These are phyloP conservation scores for carrot (Daucus carota) DNA, from an alignment of 129 eudicot genomes.

Conservation along the genomic window DNA sequence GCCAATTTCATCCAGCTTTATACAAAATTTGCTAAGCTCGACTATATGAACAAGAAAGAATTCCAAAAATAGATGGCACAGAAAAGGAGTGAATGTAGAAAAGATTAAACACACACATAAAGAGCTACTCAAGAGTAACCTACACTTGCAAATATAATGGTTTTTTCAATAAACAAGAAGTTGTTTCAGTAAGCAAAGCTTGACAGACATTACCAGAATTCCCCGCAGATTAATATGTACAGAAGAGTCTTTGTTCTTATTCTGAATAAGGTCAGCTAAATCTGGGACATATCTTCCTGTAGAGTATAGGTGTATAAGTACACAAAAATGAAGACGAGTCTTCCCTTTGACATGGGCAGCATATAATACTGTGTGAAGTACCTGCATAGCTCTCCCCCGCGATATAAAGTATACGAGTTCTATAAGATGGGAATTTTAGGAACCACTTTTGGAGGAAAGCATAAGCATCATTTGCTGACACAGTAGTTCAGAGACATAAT, in stretches of 20 bases:
- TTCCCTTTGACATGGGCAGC: slow-evolving; percentile 9
- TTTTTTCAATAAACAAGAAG: too few species aligned
- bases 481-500: slow-evolving; percentile 9
- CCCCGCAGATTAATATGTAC: slow-evolving; percentile 62
- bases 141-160: neutral
- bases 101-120: neutral
- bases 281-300: slow-evolving; percentile 77
- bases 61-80: neutral
- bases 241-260: slow-evolving; percentile 58
- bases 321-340: neutral
- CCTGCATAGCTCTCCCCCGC: slow-evolving; percentile 99
- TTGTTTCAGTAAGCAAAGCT: neutral
- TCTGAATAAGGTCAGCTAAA: slow-evolving; percentile 68
- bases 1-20: neutral
- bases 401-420: slow-evolving; percentile 40
- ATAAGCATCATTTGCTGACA: slow-evolving; percentile 76
- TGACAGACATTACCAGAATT: slow-evolving; percentile 55
- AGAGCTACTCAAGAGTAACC: neutral
- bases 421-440: slow-evolving; percentile 65
- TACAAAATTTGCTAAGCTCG: neutral
- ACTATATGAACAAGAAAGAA: neutral
- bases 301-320: neutral
- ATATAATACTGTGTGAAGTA: neutral
- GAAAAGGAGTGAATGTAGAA: neutral
- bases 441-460: slow-evolving; percentile 79